Base-by-base conservation (phyloP, 2,329 filamentous ascomycete species). In the Fusarium brevicatenulatum region DNA sequence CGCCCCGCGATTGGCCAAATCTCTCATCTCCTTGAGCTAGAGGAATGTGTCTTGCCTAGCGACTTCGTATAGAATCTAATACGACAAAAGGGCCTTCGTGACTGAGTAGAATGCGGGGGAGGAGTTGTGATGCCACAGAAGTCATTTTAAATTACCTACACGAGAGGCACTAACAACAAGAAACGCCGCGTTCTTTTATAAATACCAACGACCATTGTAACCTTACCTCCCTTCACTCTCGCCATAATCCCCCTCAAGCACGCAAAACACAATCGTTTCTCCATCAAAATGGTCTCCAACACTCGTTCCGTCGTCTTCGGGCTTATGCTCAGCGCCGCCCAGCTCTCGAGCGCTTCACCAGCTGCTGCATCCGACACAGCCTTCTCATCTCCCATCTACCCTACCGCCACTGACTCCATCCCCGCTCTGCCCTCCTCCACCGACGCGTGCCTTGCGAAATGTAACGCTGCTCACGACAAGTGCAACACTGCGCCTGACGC, bases 291-390 rank as follows among this genome's bases (percentile, higher is more conserved):
- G 66, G 25, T 68, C 2, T 25, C 64, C 32, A 68, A 63, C 47
- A 68, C 66, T 37, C 64, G 66, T 63, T 68, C 66, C 18, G 5
- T 68, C 23, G 7, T 68, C 34, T 16, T 68, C 15, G 56, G 66
- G 30, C 36, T 68, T 19, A 40, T 67, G 7, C 64, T 68, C 13
- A 44, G 56, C 10, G 56, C 66, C 5, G 66, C 49, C 8, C 64
- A 68, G 18, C 42, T 68, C 28, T 54, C 49, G 5, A 68, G 21
- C 11, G 66, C 66, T 9, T 23, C 56, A 4, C 37, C 63, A 9
- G 30, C 64, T 11, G 54, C 56, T 12, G n/a, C 56, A 2, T 25
- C 56, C 6, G n/a, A 34, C 12, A 36, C 32, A 10, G 56, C 55
- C 4, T 30, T 68, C 6, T 19, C 25, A 18, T 16, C 64, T 9